A percentile compares a stretch with the other conserved stretches of the same genome.
phyloP scores from a whole-genome alignment of 2,329 filamentous ascomycete genomes.

The Drechslerella coelobrocha region DNA sequence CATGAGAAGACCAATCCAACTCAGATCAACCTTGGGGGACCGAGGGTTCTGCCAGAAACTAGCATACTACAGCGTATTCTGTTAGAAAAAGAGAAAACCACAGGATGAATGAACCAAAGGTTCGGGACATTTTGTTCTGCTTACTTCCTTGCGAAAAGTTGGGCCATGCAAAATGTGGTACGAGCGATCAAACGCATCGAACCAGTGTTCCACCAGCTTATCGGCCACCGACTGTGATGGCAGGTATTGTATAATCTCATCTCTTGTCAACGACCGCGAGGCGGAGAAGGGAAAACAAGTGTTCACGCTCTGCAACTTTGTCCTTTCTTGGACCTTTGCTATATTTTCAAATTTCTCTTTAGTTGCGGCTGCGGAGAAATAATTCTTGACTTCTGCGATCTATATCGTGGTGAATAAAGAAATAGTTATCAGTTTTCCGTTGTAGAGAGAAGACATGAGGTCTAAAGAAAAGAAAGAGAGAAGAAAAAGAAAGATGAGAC shows the following conservation, averaged over 20 bases:
- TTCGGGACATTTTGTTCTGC: constrained; percentile 22
- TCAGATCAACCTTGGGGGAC: constrained; percentile 69
- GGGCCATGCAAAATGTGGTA: constrained; percentile 73
- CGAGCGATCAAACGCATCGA: constrained; percentile 74
- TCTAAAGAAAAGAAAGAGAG: background rate
- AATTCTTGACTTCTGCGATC: constrained; percentile 92
- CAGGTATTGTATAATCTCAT: constrained; percentile 78
- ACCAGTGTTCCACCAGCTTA: constrained; percentile 84
- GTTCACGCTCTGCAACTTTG: constrained; percentile 66
- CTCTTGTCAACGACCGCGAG: constrained; percentile 71
- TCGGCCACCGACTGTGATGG: constrained; percentile 84
- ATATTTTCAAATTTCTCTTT: constrained; percentile 63
- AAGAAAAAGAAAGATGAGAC: background rate
- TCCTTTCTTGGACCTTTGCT: constrained; percentile 65
- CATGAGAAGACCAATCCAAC: constrained; percentile 80
- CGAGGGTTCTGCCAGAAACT: constrained; percentile 72
- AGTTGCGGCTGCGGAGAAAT: constrained; percentile 67
- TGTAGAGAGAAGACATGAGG: background rate
- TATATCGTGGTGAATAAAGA: constrained; percentile 55
- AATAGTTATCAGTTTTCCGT: background rate
- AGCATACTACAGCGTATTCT: constrained; percentile 61
- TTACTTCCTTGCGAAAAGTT: constrained; percentile 78
- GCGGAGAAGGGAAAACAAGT: constrained; percentile 74
- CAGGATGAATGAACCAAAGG: constrained; percentile 6
- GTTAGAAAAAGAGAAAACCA: constrained; percentile 10